phyloP scores from a whole-genome alignment of 2,329 filamentous ascomycete genomes.

The Aspergillus fumigatus region DNA sequence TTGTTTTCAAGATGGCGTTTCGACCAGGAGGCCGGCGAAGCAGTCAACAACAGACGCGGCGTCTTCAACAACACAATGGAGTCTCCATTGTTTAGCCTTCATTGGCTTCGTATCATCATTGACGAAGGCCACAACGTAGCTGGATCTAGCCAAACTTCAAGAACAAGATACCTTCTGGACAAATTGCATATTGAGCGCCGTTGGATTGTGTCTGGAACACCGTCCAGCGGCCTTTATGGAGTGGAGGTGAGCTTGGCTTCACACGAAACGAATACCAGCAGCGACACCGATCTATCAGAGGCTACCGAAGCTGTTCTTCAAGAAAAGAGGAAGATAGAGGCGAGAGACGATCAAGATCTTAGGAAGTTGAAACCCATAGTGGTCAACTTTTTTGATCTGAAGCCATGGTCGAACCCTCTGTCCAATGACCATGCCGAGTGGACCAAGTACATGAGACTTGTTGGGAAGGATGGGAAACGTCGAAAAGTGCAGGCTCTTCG shows the following conservation, averaged over 20 bases:
- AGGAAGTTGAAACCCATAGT: constrained; percentile 62
- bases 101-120: constrained; percentile 84
- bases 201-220: constrained; percentile 90
- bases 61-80: constrained; percentile 42
- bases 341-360: constrained; percentile 49
- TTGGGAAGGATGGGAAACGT: constrained; percentile 50
- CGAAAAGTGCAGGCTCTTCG: constrained; percentile 49
- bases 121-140: constrained; percentile 89
- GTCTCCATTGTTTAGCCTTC: constrained; percentile 64
- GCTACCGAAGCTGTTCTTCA: constrained; percentile 28
- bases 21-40: constrained; percentile 59
- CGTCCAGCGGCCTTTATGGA: constrained; percentile 76
- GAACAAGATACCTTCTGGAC: constrained; percentile 51
- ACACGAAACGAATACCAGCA: constrained; percentile 30
- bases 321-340: constrained; percentile 33
- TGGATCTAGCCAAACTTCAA: constrained; percentile 58
- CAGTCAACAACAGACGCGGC: constrained; percentile 46
- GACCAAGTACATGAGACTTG: constrained; percentile 66
- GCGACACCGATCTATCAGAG: constrained; percentile 32
- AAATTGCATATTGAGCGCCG: constrained; percentile 61
- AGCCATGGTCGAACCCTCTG: constrained; percentile 69
- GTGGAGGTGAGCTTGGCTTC: constrained; percentile 57
- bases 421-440: constrained; percentile 62
- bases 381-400: constrained; percentile 66
- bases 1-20: constrained; percentile 72